Percentiles rank a stretch among this genome's conserved stretches.
These are phyloP conservation scores for Mycena galericulata DNA, from an alignment of 768 basidiomycete species.

Conservation along the genomic window DNA sequence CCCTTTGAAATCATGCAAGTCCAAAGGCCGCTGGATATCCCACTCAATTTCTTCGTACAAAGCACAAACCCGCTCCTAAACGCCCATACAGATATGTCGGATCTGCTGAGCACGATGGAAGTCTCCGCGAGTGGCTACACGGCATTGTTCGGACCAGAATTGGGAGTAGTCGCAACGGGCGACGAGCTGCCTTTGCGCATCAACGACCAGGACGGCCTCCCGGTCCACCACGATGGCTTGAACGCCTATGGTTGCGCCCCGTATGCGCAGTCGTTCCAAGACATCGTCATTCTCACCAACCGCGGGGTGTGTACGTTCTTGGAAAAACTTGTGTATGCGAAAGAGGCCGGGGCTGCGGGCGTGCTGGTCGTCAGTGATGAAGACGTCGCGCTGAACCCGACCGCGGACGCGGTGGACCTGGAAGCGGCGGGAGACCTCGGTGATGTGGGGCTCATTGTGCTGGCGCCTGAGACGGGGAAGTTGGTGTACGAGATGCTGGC, in stretches of 20 bases:
- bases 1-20: conserved; percentile 27
- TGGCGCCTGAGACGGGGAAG: conserved; percentile 65
- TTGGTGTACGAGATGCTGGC: conserved; percentile 68
- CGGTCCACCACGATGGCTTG: conserved; percentile 60
- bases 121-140: conserved; percentile 70
- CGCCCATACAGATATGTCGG: conserved; percentile 52
- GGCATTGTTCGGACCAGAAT: conserved; percentile 78
- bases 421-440: conserved; percentile 67
- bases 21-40: conserved; percentile 58
- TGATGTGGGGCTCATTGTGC: conserved; percentile 69
- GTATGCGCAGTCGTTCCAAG: conserved; percentile 60
- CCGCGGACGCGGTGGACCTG: conserved; percentile 68
- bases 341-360: conserved; percentile 78
- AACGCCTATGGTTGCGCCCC: conserved; percentile 73
- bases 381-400: conserved; percentile 72
- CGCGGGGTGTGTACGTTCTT: conserved; percentile 92
- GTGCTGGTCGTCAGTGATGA: conserved; percentile 81
- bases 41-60: conserved; percentile 70
- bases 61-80: conserved; percentile 60
- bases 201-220: conserved; percentile 63
- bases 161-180: conserved; percentile 47
- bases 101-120: conserved; percentile 52
- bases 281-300: conserved; percentile 69
- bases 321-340: conserved; percentile 81
- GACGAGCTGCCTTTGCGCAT: conserved; percentile 54